These are phyloP conservation scores for Takakia lepidozioides DNA, from an alignment of 225 moss, liverwort and hornwort genomes.

Conservation along the genomic window DNA sequence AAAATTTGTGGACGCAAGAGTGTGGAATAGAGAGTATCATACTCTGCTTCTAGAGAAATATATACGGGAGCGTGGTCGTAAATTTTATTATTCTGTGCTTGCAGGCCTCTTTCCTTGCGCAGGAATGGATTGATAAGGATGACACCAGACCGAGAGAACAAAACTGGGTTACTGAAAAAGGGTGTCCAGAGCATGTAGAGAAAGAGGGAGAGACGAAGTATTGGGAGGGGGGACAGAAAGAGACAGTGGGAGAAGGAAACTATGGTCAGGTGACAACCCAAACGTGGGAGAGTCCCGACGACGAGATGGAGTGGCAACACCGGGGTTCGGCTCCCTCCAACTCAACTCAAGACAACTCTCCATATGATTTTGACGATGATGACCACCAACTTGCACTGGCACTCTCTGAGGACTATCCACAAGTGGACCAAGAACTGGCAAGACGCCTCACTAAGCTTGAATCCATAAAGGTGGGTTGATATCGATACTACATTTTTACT, in stretches of 20 bases:
- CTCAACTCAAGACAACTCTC: conserved; percentile 26
- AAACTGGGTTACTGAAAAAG: conserved; percentile 9
- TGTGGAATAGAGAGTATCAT: too few species aligned
- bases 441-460: conserved; percentile 88
- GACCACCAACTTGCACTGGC: conserved; percentile 67
- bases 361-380: conserved; percentile 52
- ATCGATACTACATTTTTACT: neutral
- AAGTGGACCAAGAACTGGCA: conserved; percentile 77
- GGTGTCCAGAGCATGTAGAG: conserved; percentile 7
- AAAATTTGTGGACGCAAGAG: too few species aligned
- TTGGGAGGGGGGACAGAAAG: conserved; percentile 27
- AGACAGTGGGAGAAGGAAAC: conserved; percentile 12
- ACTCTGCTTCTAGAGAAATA: too few species aligned
- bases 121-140: conserved; percentile 10
- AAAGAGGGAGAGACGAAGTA: conserved; percentile 28
- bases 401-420: conserved; percentile 68
- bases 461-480: conserved; percentile 66
- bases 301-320: conserved; percentile 13
- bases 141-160: conserved; percentile 12
- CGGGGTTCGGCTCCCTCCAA: conserved; percentile 24
- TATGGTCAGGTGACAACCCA: conserved; percentile 34
- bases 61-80: too few species aligned
- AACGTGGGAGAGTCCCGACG: conserved; percentile 21
- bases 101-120: neutral
- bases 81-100: too few species aligned